A percentile compares a stretch with the other conserved stretches of the same genome.
Evolutionary conservation across 177 flowering plant genomes (phyloP).

Genomic region (Vitis hybrid): DNA sequence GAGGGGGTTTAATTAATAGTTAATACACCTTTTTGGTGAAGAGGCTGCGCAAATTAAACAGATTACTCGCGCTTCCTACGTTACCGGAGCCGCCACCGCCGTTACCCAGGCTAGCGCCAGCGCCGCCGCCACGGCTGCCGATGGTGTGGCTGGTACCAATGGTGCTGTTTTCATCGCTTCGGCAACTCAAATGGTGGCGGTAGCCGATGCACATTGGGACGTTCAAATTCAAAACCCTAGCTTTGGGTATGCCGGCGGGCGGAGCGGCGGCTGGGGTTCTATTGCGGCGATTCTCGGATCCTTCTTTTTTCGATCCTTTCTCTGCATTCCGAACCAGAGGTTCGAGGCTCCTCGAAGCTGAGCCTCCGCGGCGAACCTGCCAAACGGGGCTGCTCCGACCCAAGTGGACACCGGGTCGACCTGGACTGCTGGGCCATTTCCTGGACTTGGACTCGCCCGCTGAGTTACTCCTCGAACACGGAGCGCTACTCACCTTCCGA

Average conservation of each 20-base stretch:
- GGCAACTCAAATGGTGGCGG: conserved; percentile 49
- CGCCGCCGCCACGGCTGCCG: conserved; percentile 12
- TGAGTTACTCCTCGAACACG: conserved; percentile 93
- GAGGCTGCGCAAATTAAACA: conserved; percentile 49
- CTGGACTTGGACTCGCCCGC: conserved; percentile 73
- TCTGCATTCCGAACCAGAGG: conserved; percentile 19
- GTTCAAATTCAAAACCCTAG: conserved; percentile 55
- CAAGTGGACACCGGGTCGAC: conserved; percentile 72
- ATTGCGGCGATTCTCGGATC: conserved; percentile 23
- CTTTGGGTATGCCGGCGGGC: conserved; percentile 19
- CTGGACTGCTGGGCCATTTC: conserved; percentile 82
- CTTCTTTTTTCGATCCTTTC: conserved; percentile 30
- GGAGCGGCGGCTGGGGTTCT: conserved; percentile 4
- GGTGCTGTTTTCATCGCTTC: conserved; percentile 41
- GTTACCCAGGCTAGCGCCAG: conserved; percentile 13
- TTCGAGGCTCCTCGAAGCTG: conserved; percentile 22
- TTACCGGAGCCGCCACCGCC: conserved; percentile 4
- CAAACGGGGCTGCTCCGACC: conserved; percentile 91
- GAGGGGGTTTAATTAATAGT: background rate
- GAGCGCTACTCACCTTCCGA: conserved; percentile 89
- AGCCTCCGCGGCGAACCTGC: conserved; percentile 60
- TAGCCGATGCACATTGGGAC: conserved; percentile 83
- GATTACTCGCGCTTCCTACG: conserved; percentile 26
- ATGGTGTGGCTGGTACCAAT: conserved; percentile 14
- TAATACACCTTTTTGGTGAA: conserved; percentile 55